Percentiles rank a stretch among this genome's conserved stretches.
These are phyloP conservation scores for Miscanthus sacchariflorus DNA, from an alignment of 202 grass and related monocot genomes.

Conservation along the genomic window DNA sequence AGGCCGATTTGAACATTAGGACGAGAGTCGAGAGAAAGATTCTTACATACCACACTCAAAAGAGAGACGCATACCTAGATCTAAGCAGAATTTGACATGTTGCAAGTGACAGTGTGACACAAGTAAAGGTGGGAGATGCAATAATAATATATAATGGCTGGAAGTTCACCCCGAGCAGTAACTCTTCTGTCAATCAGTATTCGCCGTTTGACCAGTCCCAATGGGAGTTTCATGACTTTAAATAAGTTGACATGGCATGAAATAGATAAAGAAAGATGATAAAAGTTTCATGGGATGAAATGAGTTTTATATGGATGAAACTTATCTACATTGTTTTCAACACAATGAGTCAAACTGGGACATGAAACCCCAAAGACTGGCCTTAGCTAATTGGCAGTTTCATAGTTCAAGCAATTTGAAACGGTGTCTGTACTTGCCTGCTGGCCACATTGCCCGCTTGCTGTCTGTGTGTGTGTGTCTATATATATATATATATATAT, in stretches of 20 bases:
- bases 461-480: not conserved
- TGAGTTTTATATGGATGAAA: too few species aligned
- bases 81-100: too few species aligned
- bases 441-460: conserved; percentile 4
- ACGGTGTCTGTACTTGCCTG: not conserved
- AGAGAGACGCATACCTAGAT: too few species aligned
- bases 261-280: too few species aligned
- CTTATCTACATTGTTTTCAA: too few species aligned
- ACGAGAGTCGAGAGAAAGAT: not conserved
- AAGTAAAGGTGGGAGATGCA: not conserved
- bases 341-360: too few species aligned
- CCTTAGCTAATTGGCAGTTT: conserved; percentile 18
- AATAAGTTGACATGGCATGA: too few species aligned
- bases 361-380: too few species aligned
- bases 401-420: conserved; percentile 24
- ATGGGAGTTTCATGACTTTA: too few species aligned
- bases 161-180: not conserved
- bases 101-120: not conserved
- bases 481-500: not conserved
- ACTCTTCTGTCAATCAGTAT: not conserved
- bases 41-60: too few species aligned
- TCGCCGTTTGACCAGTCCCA: too few species aligned
- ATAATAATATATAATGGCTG: not conserved
- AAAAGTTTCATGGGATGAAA: too few species aligned
- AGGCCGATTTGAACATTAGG: not conserved